Evolutionary conservation across 2,329 filamentous ascomycete species (phyloP), one percentile per base, ranked within the genome.

Genomic region (Cytospora schulzeri): DNA sequence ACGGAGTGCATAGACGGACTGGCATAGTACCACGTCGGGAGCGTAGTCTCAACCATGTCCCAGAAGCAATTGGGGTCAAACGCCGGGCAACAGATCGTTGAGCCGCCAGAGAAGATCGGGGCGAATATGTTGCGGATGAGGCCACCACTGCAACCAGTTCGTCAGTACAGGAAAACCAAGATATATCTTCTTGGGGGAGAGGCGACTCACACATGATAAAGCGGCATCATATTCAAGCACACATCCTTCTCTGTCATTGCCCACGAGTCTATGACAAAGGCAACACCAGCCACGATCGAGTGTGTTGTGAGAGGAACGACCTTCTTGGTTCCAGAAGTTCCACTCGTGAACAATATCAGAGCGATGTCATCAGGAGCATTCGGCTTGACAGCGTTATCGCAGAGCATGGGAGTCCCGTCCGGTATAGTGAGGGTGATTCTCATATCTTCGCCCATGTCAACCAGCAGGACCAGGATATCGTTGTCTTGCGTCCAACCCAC

Each of bases 1-100:
- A 96, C 94, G 73, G 95, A 92, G 76, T 96, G 92, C 74, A 96
- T 96, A 0, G 92, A 96, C 1, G 92, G 92, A n/a, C 95, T 92
- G 1, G 92, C 92, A 0, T 92, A 95, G 78, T 95, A 96, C 92
- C 92, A 96, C 75, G 92, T 96, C 29, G 92, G 92, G 68, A 87
- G 82, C 79, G 93, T 83, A 7, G 83, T 80, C 69, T 82, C 82
- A 72, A 95, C 95, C 75, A 95, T 89, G 28, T 77, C 76, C 92
- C 92, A 96, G 78, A 96, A 96, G 24, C 91, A 88, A 1, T 85
- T 85, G 11, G 92, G 91, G 4, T 91, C 94, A 83, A 96, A 96
- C 72, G 88, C 90, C 60, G 82, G 72, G 2, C 92, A 92, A 6
- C 96, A 89, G 64, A 96, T 82, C 66, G 93, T 90, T 8, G 91